A percentile compares a stretch with the other conserved stretches of the same genome.
Evolutionary conservation across 2,329 filamentous ascomycete genomes (phyloP).

Genomic region (Calonectria hawksworthii): DNA sequence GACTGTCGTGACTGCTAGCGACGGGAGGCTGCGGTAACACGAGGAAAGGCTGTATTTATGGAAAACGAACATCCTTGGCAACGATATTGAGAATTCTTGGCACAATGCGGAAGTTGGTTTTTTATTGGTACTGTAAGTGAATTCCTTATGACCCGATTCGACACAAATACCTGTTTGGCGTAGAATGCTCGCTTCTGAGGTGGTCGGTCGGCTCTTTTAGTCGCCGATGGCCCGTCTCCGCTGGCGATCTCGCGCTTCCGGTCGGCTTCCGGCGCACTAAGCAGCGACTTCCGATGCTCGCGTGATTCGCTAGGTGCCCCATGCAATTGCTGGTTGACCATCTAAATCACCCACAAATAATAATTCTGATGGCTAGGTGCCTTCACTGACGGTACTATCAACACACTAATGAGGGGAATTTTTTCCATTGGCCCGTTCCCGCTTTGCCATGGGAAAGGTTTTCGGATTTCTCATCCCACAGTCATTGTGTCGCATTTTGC

Average conservation of each 20-base stretch:
- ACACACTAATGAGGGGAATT: too few species aligned
- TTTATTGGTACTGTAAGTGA: background rate
- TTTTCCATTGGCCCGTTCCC: too few species aligned
- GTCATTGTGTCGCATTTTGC: too few species aligned
- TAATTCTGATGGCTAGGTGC: background rate
- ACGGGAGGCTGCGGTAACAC: background rate
- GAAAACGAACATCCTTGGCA: too few species aligned
- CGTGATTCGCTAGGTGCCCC: background rate
- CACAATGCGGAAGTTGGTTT: background rate
- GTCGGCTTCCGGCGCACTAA: background rate
- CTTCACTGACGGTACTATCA: too few species aligned
- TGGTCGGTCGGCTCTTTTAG: background rate
- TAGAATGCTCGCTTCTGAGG: too few species aligned
- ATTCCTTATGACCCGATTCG: background rate
- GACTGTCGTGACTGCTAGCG: too few species aligned
- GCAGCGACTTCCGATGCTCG: background rate
- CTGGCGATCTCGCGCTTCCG: background rate
- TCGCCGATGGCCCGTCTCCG: background rate
- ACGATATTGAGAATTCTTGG: background rate
- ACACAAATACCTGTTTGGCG: background rate
- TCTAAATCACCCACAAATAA: background rate
- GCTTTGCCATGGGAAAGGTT: too few species aligned
- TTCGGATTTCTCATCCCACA: too few species aligned
- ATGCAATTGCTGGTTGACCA: background rate
- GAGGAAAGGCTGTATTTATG: background rate